Percentiles rank a stretch among this genome's conserved stretches.
These are phyloP conservation scores for Wakefieldia striispora DNA, from an alignment of 768 basidiomycete genomes.

Conservation along the genomic window DNA sequence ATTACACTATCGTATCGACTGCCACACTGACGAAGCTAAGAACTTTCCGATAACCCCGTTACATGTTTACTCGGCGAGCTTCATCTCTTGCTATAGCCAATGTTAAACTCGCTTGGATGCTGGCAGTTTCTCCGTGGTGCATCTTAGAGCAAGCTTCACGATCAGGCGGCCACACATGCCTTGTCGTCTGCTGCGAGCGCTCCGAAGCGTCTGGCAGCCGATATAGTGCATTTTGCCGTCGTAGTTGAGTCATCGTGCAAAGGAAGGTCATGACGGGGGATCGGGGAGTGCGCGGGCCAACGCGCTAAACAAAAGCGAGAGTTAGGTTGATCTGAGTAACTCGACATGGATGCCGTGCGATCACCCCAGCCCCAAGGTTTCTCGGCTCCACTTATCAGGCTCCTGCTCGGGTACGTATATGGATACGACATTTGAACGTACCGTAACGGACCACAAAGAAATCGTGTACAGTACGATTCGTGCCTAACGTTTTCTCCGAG, in stretches of 20 bases:
- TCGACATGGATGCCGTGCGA: constrained; percentile 19
- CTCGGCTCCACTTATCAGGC: background rate
- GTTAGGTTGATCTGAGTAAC: constrained; percentile 13
- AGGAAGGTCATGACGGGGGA: constrained; percentile 9
- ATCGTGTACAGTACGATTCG: background rate
- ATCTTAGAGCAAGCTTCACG: constrained; percentile 11
- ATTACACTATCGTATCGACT: constrained; percentile 18
- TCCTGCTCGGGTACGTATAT: background rate
- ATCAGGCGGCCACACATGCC: background rate
- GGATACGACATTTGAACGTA: constrained; percentile 11
- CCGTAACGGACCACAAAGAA: constrained; percentile 6
- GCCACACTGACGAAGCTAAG: background rate
- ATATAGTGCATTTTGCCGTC: background rate
- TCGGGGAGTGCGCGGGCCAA: background rate
- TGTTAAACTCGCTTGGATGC: constrained; percentile 26
- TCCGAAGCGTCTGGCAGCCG: background rate
- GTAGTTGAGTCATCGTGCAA: background rate
- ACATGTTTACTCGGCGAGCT: background rate
- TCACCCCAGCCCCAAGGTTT: constrained; percentile 8
- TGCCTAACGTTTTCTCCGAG: background rate
- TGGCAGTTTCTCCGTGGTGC: constrained; percentile 7
- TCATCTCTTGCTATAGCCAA: constrained; percentile 9
- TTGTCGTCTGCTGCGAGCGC: background rate
- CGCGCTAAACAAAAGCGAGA: background rate
- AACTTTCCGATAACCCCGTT: constrained; percentile 17